phyloP scores from a whole-genome alignment of 1,139 yeast genomes.

The Yamadazyma kanchanaburiensis region DNA sequence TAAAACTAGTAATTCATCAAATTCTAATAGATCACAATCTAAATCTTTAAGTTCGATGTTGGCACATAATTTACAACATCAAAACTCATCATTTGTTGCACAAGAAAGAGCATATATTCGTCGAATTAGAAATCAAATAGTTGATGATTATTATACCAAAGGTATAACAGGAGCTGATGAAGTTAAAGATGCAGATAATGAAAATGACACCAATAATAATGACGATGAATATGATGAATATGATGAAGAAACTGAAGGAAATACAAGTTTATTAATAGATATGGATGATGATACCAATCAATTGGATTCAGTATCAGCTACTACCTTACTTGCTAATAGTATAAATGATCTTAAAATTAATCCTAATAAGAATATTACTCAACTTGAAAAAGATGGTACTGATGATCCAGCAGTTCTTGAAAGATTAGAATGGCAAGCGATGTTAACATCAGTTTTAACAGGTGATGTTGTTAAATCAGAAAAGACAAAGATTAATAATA shows the following conservation, averaged over 20 bases:
- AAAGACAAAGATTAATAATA: constrained; percentile 69
- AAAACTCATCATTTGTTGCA: constrained; percentile 44
- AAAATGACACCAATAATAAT: constrained; percentile 27
- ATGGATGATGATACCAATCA: constrained; percentile 43
- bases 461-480: constrained; percentile 94
- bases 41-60: constrained; percentile 14
- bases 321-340: constrained; percentile 29
- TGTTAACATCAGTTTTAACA: constrained; percentile 84
- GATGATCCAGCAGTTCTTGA: constrained; percentile 70
- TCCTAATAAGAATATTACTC: constrained; percentile 33
- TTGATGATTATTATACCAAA: constrained; percentile 68
- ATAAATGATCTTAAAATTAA: constrained; percentile 23
- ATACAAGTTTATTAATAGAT: constrained; percentile 37
- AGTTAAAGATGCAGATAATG: constrained; percentile 22
- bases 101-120: constrained; percentile 71
- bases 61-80: constrained; percentile 18
- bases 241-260: constrained; percentile 23
- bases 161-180: constrained; percentile 47
- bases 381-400: constrained; percentile 39
- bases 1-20: constrained; percentile 1
- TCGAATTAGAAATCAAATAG: constrained; percentile 59
- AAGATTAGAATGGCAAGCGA: constrained; percentile 93
- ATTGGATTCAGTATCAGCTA: constrained; percentile 39
- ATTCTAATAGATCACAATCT: constrained; percentile 8
- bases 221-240: constrained; percentile 24